Evolutionary conservation across 1,139 yeast genomes (phyloP), one percentile per base, ranked within the genome.

Genomic region (Yamadazyma jaroonii): DNA sequence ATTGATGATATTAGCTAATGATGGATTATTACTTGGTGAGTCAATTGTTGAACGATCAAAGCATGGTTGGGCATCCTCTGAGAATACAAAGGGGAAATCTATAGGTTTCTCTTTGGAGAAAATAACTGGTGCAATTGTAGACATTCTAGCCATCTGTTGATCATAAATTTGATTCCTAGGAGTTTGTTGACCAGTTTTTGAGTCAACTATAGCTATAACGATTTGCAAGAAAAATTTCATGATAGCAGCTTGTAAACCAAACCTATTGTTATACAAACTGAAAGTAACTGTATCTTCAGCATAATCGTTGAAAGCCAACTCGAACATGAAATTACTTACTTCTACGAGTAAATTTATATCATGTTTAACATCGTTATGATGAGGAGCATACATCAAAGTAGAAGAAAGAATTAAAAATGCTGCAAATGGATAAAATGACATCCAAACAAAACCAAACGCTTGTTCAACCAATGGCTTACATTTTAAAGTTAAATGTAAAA

Each of bases 391-490:
- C 39, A 68, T 48, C 27, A 66, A 56, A 10, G 63, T 56, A 0
- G 67, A 63, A 12, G 59, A 42, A 2, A 70, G 41, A 39, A 56
- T 57, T 34, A 68, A 52, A 39, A 59, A 66, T 2, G 73, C 74
- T 12, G 64, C 53, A 31, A 65, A 54, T 0, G 72, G 68, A 40
- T 53, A 67, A 38, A 59, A 61, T 23, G 57, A 35, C 10, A 62
- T 39, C 69, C 72, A 65, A 35, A 61, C 59, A 36, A 52, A 46
- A 25, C 52, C 53, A 2, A 65, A 50, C 10, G 54, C 40, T 0
- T 57, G 49, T 1, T 51, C 39, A 9, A 45, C 49, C 3, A 44
- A 35, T 15, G 43, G 44, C 24, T 53, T 48, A 20, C 63, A 31
- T 31, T 49, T 56, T 11, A 52, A 46, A 1, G 56, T 50, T 23